phyloP scores from a whole-genome alignment of 176 grass and related monocot species.

The Hordeum marinum region DNA sequence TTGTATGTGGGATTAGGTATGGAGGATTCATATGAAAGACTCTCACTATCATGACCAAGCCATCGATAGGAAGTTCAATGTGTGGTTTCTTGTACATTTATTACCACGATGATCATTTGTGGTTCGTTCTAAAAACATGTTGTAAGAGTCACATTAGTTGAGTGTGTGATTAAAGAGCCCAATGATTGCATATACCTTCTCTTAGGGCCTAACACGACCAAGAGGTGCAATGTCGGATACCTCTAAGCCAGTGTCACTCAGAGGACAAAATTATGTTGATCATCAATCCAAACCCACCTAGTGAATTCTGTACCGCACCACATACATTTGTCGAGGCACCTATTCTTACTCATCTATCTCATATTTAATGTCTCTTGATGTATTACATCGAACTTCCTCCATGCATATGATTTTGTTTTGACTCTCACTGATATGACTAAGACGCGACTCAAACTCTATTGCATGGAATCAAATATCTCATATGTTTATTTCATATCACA shows the following conservation, averaged over 20 bases:
- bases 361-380: not conserved
- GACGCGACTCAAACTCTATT: accelerated
- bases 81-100: not conserved
- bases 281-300: too few species aligned
- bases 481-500: not conserved
- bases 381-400: not conserved
- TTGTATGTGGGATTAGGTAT: not conserved
- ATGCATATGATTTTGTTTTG: not conserved
- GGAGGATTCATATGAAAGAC: not conserved
- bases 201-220: not conserved
- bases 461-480: not conserved
- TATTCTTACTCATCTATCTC: not conserved
- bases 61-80: not conserved
- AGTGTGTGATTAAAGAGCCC: not conserved
- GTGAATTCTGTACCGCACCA: not conserved
- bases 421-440: accelerated
- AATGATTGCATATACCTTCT: not conserved
- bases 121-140: not conserved
- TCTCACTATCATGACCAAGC: not conserved
- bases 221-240: not conserved
- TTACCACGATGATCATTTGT: not conserved
- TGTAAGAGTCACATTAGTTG: not conserved
- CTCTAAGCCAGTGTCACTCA: not conserved
- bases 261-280: not conserved
- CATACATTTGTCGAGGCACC: not conserved